Conservation (phyloP, 805 yeast genomes). For the Saccharomycopsis fibuligera region DNA sequence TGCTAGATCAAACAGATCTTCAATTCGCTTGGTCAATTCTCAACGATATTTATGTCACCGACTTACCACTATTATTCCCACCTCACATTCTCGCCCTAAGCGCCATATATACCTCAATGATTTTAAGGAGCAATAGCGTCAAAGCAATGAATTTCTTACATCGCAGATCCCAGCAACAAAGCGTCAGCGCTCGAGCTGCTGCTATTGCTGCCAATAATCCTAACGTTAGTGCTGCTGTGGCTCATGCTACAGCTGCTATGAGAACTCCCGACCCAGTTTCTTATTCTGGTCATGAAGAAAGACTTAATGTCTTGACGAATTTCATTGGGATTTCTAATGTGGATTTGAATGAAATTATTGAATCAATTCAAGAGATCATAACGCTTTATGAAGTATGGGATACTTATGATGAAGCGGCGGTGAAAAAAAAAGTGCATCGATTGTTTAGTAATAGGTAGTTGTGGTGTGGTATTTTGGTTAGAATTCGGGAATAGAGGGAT, state of each 20-base stretch:
- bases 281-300: conserved; percentile 23
- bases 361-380: conserved; percentile 78
- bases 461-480: background rate
- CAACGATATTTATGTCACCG: conserved; percentile 86
- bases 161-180: background rate
- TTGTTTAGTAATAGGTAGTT: conserved; percentile 24
- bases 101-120: conserved; percentile 63
- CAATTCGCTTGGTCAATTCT: conserved; percentile 87
- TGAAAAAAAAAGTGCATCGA: conserved; percentile 42
- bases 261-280: background rate
- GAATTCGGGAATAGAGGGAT: no score
- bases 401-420: conserved; percentile 62
- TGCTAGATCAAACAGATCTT: conserved; percentile 55
- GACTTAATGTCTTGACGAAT: conserved; percentile 50
- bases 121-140: background rate
- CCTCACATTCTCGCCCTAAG: conserved; percentile 86
- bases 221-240: background rate
- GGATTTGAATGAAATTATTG: conserved; percentile 69
- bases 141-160: background rate
- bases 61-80: conserved; percentile 72
- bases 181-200: no score
- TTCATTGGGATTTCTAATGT: conserved; percentile 74
- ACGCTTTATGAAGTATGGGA: conserved; percentile 84
- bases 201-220: background rate
- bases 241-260: background rate